These are phyloP conservation scores for Aureobasidium subglaciale DNA, from an alignment of 2,329 filamentous ascomycete species.

Conservation along the genomic window DNA sequence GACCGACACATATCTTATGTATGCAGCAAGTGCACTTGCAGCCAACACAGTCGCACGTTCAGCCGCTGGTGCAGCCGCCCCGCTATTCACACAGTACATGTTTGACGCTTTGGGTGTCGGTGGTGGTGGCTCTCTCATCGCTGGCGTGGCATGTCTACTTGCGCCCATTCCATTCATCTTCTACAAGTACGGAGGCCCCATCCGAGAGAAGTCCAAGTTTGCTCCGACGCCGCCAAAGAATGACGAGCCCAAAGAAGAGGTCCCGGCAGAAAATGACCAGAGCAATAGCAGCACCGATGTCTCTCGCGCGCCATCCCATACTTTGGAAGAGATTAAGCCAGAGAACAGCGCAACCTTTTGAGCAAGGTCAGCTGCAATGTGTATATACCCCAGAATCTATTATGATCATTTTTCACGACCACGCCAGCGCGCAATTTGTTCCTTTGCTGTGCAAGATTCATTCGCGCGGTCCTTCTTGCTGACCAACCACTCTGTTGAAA, in stretches of 20 bases:
- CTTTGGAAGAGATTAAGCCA: neutral
- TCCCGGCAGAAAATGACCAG: neutral
- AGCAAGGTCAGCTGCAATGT: neutral
- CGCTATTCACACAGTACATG: constrained; percentile 28
- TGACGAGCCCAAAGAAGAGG: constrained; percentile 6
- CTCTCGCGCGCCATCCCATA: constrained; percentile 1
- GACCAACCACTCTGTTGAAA: neutral
- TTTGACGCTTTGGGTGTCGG: constrained; percentile 27
- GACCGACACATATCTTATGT: constrained; percentile 44
- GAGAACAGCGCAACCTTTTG: neutral
- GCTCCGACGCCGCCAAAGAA: constrained; percentile 21
- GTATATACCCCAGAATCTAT: neutral
- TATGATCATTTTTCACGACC: neutral
- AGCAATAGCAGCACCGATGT: constrained; percentile 1
- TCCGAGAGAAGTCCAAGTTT: constrained; percentile 22
- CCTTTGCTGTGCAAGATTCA: too few species aligned
- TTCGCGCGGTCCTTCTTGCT: too few species aligned
- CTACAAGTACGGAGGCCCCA: constrained; percentile 25
- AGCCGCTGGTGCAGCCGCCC: constrained; percentile 26
- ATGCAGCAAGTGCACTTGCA: constrained; percentile 25
- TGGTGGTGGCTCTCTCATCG: constrained; percentile 35
- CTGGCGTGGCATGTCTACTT: constrained; percentile 34
- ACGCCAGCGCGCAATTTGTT: too few species aligned
- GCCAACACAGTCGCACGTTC: constrained; percentile 27
- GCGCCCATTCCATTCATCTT: constrained; percentile 29